Base-by-base conservation (phyloP, 192 early-diverging fungal species). In the Coemansia aciculifera region DNA sequence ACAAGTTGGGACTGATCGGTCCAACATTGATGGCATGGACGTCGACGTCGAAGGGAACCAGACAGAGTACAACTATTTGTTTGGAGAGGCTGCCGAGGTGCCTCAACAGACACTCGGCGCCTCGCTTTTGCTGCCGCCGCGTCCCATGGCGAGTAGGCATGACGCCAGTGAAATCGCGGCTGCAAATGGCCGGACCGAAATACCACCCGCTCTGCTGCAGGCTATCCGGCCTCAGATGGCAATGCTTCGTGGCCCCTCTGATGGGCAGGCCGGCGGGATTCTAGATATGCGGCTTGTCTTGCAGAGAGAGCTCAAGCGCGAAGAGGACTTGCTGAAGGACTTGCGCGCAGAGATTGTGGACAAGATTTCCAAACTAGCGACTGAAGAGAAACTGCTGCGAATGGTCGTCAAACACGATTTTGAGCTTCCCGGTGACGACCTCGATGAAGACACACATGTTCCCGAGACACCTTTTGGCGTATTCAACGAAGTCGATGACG, bases 251-350 rank as follows among this genome's bases (percentile, higher is more conserved):
- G 54, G 54, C 15, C 29, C 54, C 36, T 21, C 61, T 17, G 70
- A 67, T 21, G 59, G 15, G 4, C 70, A 66, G n/a, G 10, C 57
- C 2, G 52, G 62, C 9, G 40, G 49, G 5, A 57, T 67, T 59
- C 43, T 59, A 23, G 81, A 83, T 43, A 83, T 83, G 81, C 75
- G 81, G 2, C 37, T 83, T 9, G 81, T 74, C 9, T 44, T 83
- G 42, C 81, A 83, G 52, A 67, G 72, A 44, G 81, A 83, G 62
- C 77, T 83, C 23, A 65, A 66, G 51, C 65, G 71, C 27, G 81
- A 83, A 59, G 76, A 83, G 27, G 61, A 21, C 5, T 27, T 83
- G 54, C 62, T 83, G 11, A 83, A 83, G 67, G 75, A 74, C 46
- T 42, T 83, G 52, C 54, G 61, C 1, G 75, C 81, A 2, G 76